Evolutionary conservation across 2,329 filamentous ascomycete species (phyloP).

Genomic region (Aureobasidium sp.): DNA sequence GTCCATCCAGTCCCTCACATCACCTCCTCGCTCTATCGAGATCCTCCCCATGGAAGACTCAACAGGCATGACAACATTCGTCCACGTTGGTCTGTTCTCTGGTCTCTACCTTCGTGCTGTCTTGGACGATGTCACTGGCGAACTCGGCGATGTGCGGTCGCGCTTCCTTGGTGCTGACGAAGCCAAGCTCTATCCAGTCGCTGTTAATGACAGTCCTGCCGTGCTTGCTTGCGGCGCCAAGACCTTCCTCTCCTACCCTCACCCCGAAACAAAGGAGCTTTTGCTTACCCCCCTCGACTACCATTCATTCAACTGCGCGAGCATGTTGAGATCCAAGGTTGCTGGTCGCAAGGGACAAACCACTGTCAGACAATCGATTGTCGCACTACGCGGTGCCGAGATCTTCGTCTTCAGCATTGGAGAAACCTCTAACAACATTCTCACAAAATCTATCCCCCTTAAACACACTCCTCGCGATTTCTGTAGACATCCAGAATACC

Average conservation of each 20-base stretch:
- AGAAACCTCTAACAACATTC: constrained; percentile 15
- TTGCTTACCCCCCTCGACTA: constrained; percentile 90
- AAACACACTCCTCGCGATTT: constrained; percentile 86
- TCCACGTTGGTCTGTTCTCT: constrained; percentile 92
- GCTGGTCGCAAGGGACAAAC: constrained; percentile 57
- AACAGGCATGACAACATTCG: constrained; percentile 76
- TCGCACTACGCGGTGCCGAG: constrained; percentile 66
- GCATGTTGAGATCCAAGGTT: constrained; percentile 64
- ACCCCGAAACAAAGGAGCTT: constrained; percentile 77
- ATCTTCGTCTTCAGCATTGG: constrained; percentile 17
- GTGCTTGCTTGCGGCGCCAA: constrained; percentile 85
- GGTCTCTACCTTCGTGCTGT: constrained; percentile 94
- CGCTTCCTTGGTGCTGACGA: constrained; percentile 89
- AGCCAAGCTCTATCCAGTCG: constrained; percentile 82
- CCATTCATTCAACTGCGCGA: constrained; percentile 80
- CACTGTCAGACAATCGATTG: constrained; percentile 71
- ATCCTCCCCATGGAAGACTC: constrained; percentile 97
- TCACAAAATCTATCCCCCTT: constrained; percentile 48
- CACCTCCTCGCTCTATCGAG: constrained; percentile 43
- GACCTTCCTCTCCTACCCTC: constrained; percentile 93
- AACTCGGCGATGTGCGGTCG: constrained; percentile 87
- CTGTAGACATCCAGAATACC: constrained; percentile 76
- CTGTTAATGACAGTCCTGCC: constrained; percentile 73
- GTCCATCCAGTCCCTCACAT: constrained; percentile 17
- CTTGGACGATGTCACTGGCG: constrained; percentile 89